Evolutionary conservation across 441 rosid species (phyloP), one percentile per base, ranked within the genome.

Genomic region (Rhodomyrtus psidioides): DNA sequence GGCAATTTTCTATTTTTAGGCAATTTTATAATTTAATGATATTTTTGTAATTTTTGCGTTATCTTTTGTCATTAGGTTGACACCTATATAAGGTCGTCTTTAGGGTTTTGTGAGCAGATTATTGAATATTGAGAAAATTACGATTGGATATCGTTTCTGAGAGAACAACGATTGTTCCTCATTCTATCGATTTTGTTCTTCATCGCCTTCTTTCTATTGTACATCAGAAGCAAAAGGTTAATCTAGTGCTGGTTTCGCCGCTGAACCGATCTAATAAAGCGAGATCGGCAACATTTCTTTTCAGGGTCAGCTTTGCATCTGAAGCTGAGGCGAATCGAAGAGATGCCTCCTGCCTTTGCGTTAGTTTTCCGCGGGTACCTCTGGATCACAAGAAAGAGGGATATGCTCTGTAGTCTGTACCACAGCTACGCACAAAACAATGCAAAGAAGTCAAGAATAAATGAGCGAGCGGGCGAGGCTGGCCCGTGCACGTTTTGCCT

Each of bases 371-470:
- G 3, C 76, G 76, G 46, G 24, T 12, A 65, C 75, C 84, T 70
- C 42, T 27, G 21, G 54, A 56, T 56, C 21, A 24, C 30, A 75
- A 81, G 56, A 83, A 88, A 86, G 28, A 34, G 82, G 75, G 24
- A 65, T 42, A 90, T 85, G 85, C 85, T 84, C 75, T 42, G n/a
- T n/a, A n/a, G n/a, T 84, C 75, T 42, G 14, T 55, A 27, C 24
- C 84, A 53, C 53, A 19, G 76, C 84, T 42, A 75, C 34, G 34
- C 81, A 60, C 17, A 46, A 60, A 65, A 19, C 81, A 53, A 49
- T n/a, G 44, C 53, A 28, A 79, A 46, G 65, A 87, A 90, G 89
- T 65, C 88, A 87, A 86, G 92, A 90, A 88, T 86, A 87, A 87
- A 85, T 49, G 56, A 39, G 24, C 39, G 62, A 82, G 9, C 59